phyloP scores from a whole-genome alignment of 2,329 filamentous ascomycete species.

The Talaromyces sp. region DNA sequence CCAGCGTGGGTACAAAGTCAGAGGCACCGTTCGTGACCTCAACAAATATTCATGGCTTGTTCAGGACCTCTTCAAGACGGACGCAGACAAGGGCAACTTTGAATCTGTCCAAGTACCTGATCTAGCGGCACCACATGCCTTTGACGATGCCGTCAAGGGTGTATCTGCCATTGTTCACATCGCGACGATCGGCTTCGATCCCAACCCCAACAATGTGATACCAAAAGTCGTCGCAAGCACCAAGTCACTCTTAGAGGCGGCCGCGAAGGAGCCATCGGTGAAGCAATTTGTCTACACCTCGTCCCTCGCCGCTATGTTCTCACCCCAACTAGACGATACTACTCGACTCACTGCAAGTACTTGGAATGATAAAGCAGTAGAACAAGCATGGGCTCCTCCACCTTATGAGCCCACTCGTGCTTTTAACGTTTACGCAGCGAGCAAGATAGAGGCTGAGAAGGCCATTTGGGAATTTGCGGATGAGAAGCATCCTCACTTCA shows the following conservation, averaged over 20 bases:
- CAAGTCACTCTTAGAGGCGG: constrained; percentile 3
- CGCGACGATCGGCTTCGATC: constrained; percentile 11
- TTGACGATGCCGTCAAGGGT: constrained; percentile 6
- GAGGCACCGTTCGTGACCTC: neutral
- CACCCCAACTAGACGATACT: neutral
- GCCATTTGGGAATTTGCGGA: constrained; percentile 8
- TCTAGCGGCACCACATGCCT: constrained; percentile 4
- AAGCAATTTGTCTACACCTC: constrained; percentile 12
- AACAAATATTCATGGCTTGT: constrained; percentile 7
- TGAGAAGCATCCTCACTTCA: neutral
- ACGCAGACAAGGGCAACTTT: neutral
- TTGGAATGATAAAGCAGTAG: neutral
- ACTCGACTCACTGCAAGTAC: constrained; percentile 3
- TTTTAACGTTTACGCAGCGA: constrained; percentile 1
- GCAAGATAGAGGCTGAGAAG: constrained; percentile 8
- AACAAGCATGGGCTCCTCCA: constrained; percentile 10
- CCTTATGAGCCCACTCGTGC: constrained; percentile 9
- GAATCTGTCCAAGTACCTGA: neutral
- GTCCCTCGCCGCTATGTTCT: neutral
- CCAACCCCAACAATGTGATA: constrained; percentile 7
- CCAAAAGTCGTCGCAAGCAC: neutral
- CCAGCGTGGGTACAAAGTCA: constrained; percentile 11
- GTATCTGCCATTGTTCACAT: constrained; percentile 11
- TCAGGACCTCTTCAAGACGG: neutral
- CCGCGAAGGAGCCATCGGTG: constrained; percentile 4